Evolutionary conservation across 306 rosid genomes (phyloP).

Genomic region (Luffa acutangula): DNA sequence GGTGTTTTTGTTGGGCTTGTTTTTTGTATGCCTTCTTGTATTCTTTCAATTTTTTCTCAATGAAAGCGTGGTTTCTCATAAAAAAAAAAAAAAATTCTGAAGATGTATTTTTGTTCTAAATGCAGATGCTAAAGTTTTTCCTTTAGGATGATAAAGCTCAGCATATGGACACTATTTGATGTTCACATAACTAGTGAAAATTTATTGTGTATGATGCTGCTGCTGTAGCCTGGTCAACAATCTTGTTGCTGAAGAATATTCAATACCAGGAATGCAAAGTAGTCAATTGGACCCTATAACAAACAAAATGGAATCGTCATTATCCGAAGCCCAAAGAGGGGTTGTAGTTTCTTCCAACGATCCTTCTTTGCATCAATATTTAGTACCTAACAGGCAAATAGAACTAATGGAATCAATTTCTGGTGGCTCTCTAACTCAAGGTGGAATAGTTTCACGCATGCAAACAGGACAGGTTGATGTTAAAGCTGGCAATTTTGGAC

Average conservation of each 20-base stretch:
- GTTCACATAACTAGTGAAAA: background rate
- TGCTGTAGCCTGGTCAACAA: conserved; percentile 45
- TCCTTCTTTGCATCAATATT: conserved; percentile 31
- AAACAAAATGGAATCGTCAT: conserved; percentile 37
- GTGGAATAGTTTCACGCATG: conserved; percentile 21
- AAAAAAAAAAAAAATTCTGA: too few relatives aligned
- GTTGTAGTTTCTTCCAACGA: conserved; percentile 29
- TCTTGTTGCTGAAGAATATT: conserved; percentile 40
- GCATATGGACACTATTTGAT: background rate
- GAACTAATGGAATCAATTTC: conserved; percentile 28
- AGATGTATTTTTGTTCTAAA: background rate
- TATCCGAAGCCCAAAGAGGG: conserved; percentile 43
- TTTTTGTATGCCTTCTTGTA: too few relatives aligned
- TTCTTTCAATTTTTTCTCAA: too few relatives aligned
- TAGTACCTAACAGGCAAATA: conserved; percentile 21
- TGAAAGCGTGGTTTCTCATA: too few relatives aligned
- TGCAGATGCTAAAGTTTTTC: background rate
- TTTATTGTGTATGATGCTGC: background rate
- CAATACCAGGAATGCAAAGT: conserved; percentile 38
- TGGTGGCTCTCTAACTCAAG: conserved; percentile 28
- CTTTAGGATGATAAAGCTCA: background rate
- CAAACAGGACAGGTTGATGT: conserved; percentile 33
- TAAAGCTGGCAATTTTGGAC: conserved; percentile 15
- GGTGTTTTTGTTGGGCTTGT: too few relatives aligned
- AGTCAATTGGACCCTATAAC: conserved; percentile 46